Evolutionary conservation across 331 rosid genomes (phyloP).

Genomic region (Dryas integrifolia): DNA sequence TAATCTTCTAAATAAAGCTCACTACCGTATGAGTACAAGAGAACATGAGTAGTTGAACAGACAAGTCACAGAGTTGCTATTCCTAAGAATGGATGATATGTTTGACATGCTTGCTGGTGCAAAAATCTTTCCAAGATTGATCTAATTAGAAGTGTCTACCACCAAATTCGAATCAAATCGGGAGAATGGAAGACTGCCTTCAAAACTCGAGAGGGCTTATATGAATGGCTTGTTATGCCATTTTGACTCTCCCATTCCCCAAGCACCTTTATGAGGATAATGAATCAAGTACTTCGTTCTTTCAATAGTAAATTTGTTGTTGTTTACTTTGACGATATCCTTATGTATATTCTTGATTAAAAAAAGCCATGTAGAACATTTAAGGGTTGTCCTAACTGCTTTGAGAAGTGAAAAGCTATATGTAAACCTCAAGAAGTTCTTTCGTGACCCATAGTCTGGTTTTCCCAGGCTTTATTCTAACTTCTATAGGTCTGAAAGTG

Average conservation of each 20-base stretch:
- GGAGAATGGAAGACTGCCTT: neutral
- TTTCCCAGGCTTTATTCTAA: neutral
- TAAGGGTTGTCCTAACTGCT: neutral
- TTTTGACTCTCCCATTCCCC: neutral
- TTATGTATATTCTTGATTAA: neutral
- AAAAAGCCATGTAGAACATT: neutral
- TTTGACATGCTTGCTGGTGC: too few relatives aligned
- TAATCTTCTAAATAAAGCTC: neutral
- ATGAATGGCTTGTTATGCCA: neutral
- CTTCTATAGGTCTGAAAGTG: neutral
- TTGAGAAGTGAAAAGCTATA: neutral
- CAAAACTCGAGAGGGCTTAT: neutral
- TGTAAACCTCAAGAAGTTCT: neutral
- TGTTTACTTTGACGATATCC: slow-evolving; percentile 4
- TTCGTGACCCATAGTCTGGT: neutral
- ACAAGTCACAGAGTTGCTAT: neutral
- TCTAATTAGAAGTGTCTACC: too few relatives aligned
- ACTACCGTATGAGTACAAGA: neutral
- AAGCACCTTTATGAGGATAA: neutral
- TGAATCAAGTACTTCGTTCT: neutral
- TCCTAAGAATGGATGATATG: too few relatives aligned
- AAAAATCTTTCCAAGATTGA: too few relatives aligned
- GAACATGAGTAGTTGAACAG: neutral
- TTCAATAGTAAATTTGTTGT: neutral
- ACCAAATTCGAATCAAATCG: too few relatives aligned